Percentiles rank a stretch among this genome's conserved stretches.
Conservation (phyloP, 352 stramenopile genomes). For the Elongisporangium anandrum region DNA sequence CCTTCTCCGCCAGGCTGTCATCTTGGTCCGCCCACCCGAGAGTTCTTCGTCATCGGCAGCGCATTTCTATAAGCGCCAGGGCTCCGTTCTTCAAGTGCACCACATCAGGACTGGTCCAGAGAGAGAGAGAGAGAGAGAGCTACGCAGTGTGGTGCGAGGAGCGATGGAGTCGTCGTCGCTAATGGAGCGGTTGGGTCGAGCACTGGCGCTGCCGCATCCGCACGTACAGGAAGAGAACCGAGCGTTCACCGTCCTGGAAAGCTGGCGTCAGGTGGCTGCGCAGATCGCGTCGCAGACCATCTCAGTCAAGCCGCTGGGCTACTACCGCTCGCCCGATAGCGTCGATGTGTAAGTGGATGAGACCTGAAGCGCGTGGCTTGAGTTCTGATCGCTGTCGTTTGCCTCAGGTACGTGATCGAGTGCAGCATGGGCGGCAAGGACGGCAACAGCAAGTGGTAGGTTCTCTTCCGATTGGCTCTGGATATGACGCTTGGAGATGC, state of each 20-base stretch:
- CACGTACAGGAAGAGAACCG: slow-evolving; percentile 60
- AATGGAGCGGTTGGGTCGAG: slow-evolving; percentile 47
- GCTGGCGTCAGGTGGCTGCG: slow-evolving; percentile 51
- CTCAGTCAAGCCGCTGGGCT: slow-evolving; percentile 54
- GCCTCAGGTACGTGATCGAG: slow-evolving; percentile 73
- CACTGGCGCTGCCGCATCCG: slow-evolving; percentile 54
- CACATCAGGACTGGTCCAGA: background rate
- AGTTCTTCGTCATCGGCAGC: background rate
- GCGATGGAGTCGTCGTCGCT: slow-evolving; percentile 11
- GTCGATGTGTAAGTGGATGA: slow-evolving; percentile 64
- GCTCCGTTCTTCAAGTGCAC: background rate
- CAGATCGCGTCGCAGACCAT: slow-evolving; percentile 47
- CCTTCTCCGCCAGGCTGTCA: background rate
- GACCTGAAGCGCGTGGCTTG: background rate
- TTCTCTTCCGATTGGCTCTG: background rate
- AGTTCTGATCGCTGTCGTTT: background rate
- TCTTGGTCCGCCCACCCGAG: background rate
- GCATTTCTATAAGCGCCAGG: background rate
- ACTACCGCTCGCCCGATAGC: slow-evolving; percentile 76
- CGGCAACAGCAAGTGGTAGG: slow-evolving; percentile 37
- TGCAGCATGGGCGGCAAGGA: slow-evolving; percentile 35
- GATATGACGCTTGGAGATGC: background rate
- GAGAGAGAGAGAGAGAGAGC: slow-evolving; percentile 4
- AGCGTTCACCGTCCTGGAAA: slow-evolving; percentile 58
- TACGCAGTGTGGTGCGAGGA: background rate